Evolutionary conservation across 768 basidiomycete species (phyloP).

Genomic region (Boletus sensibilis): DNA sequence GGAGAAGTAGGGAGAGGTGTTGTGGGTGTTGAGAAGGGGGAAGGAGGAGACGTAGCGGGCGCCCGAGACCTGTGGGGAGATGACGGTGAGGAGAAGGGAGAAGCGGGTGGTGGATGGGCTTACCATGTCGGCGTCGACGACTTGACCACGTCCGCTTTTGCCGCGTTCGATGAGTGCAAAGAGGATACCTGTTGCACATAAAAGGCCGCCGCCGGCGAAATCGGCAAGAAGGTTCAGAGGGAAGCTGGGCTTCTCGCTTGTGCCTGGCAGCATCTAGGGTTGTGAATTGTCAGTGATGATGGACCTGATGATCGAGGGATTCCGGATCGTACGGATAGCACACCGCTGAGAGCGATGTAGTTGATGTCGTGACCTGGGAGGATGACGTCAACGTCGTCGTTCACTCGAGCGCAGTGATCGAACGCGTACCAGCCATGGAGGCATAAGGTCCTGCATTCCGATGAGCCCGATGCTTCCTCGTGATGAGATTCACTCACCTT

Average conservation of each 20-base stretch:
- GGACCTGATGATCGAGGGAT: neutral
- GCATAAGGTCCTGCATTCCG: constrained; percentile 55
- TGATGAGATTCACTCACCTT: constrained; percentile 40
- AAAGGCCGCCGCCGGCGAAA: constrained; percentile 78
- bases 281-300: neutral
- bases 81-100: neutral
- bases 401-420: neutral
- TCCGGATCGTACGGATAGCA: constrained; percentile 52
- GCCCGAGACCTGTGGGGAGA: constrained; percentile 63
- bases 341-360: constrained; percentile 77
- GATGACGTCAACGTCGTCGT: neutral
- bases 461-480: constrained; percentile 14
- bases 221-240: constrained; percentile 79
- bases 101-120: neutral
- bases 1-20: constrained; percentile 37
- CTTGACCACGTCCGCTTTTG: constrained; percentile 66
- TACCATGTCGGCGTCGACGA: constrained; percentile 79
- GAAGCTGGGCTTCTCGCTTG: constrained; percentile 58
- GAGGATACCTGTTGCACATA: constrained; percentile 70
- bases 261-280: constrained; percentile 65
- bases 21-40: constrained; percentile 51
- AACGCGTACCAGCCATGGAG: constrained; percentile 67
- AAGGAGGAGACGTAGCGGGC: constrained; percentile 75
- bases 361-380: constrained; percentile 76
- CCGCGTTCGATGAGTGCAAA: constrained; percentile 70